Evolutionary conservation across 2,329 filamentous ascomycete species (phyloP).

Genomic region (Xylaria arbuscula): DNA sequence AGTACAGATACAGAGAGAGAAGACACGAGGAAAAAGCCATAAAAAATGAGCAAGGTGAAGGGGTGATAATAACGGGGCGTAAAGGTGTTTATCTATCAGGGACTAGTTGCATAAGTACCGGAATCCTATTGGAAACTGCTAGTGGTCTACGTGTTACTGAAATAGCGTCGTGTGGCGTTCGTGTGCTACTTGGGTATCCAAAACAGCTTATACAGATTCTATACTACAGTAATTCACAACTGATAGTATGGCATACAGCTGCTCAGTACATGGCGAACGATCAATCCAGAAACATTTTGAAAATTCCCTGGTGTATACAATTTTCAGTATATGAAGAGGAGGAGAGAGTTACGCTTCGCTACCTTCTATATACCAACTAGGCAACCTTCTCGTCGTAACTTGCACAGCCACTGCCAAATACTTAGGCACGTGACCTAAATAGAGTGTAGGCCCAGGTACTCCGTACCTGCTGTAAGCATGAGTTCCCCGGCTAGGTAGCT

Average conservation of each 20-base stretch:
- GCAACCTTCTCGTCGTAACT: background rate
- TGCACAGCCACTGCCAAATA: constrained; percentile 33
- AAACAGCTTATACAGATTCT: background rate
- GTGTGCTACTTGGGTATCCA: background rate
- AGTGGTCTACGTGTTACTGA: background rate
- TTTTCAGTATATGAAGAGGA: background rate
- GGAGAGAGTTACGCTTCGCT: background rate
- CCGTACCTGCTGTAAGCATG: background rate
- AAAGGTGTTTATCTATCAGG: constrained; percentile 16
- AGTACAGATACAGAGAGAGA: background rate
- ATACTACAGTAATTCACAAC: too few species aligned
- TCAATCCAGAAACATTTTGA: too few species aligned
- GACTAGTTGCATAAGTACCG: background rate
- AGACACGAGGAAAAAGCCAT: too few species aligned
- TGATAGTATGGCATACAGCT: too few species aligned
- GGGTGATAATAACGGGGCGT: background rate
- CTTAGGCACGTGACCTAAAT: constrained; percentile 23
- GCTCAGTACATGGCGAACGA: too few species aligned
- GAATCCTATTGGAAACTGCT: too few species aligned
- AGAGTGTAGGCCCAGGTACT: background rate
- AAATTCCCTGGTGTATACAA: background rate
- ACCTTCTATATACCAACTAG: background rate
- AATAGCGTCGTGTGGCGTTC: constrained; percentile 16
- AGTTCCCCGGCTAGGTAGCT: constrained; percentile 7
- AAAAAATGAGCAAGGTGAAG: background rate